phyloP scores from a whole-genome alignment of 495 filamentous ascomycete genomes.

The Aspergillus diversus region DNA sequence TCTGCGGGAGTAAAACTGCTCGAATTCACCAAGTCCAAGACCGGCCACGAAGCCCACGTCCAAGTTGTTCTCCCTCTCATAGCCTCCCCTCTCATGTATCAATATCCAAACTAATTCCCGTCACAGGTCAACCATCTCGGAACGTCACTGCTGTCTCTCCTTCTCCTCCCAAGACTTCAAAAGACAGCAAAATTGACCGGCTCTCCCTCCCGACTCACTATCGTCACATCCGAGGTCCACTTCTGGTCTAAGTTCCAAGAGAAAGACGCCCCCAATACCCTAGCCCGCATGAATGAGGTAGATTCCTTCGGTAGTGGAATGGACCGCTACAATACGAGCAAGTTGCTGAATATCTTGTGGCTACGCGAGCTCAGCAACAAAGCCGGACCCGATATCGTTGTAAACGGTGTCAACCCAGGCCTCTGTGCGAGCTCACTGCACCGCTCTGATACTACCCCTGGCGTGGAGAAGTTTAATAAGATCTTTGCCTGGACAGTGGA shows the following conservation, averaged over 20 bases:
- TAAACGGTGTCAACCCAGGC: conserved; percentile 15
- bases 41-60: conserved; percentile 14
- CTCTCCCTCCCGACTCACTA: conserved; percentile 5
- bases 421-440: conserved; percentile 12
- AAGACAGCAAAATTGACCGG: neutral
- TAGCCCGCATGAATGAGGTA: conserved; percentile 8
- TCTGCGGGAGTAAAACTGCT: conserved; percentile 14
- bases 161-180: conserved; percentile 1
- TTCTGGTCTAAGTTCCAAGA: conserved; percentile 15
- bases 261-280: conserved; percentile 1
- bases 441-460: conserved; percentile 5
- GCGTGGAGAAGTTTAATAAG: neutral
- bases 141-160: conserved; percentile 2
- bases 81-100: neutral
- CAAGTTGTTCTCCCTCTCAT: neutral
- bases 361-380: conserved; percentile 5
- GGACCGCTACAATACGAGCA: conserved; percentile 14
- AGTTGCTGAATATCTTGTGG: conserved; percentile 14
- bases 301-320: conserved; percentile 10
- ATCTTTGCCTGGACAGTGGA: conserved; percentile 11
- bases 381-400: conserved; percentile 9
- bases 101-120: neutral
- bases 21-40: conserved; percentile 9
- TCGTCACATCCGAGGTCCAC: conserved; percentile 15
- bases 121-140: conserved; percentile 5